Percentiles rank a stretch among this genome's conserved stretches.
Conservation (phyloP, 345 rosid genomes). For the Arabis hirsuta region DNA sequence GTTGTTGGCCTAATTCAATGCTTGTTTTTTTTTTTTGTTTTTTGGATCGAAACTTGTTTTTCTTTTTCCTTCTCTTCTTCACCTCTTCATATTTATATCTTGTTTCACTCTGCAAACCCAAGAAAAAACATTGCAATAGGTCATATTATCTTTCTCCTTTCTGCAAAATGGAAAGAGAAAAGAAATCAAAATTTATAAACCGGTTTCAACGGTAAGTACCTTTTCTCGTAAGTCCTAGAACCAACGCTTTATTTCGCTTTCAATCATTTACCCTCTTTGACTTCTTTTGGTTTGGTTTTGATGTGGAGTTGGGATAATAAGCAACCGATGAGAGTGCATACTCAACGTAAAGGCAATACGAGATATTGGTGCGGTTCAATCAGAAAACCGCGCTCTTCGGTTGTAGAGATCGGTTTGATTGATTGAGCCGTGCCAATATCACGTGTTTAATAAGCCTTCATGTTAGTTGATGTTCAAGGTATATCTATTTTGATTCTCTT, state of each 20-base stretch:
- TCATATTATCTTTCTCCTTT: constrained; percentile 34
- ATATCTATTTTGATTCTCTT: background rate
- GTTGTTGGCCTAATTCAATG: constrained; percentile 80
- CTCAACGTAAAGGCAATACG: constrained; percentile 36
- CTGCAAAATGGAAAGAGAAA: background rate
- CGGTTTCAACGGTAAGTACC: constrained; percentile 18
- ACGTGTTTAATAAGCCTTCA: constrained; percentile 36
- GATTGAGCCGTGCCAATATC: constrained; percentile 99
- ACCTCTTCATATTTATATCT: constrained; percentile 42
- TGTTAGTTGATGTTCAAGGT: constrained; percentile 15
- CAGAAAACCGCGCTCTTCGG: constrained; percentile 46
- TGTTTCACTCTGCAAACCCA: constrained; percentile 25
- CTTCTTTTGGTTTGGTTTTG: background rate
- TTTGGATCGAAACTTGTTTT: constrained; percentile 32
- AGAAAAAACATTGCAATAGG: constrained; percentile 19
- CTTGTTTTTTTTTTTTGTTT: constrained; percentile 40
- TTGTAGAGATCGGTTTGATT: constrained; percentile 51
- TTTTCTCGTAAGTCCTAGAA: background rate
- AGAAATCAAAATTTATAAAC: background rate
- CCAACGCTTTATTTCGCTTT: background rate
- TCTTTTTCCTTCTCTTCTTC: constrained; percentile 31
- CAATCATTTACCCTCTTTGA: constrained; percentile 17
- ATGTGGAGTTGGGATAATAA: background rate
- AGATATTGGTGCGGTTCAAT: constrained; percentile 96
- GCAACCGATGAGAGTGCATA: constrained; percentile 1